Percentiles rank a stretch among this genome's conserved stretches.
phyloP scores from a whole-genome alignment of 2,329 filamentous ascomycete genomes.

The Pleoardoris graminearum region DNA sequence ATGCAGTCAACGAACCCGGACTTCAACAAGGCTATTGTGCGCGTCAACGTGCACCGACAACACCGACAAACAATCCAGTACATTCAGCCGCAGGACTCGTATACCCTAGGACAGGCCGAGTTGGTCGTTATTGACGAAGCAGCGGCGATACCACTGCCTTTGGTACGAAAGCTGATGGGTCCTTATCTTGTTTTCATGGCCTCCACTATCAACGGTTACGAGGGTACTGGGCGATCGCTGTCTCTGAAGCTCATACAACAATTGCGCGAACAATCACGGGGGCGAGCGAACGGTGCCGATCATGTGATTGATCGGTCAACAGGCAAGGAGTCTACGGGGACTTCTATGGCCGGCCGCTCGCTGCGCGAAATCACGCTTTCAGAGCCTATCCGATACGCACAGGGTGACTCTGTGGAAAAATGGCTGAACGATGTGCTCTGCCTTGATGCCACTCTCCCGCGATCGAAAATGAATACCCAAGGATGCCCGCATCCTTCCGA shows the following conservation, averaged over 20 bases:
- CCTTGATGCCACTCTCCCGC: conserved; percentile 86
- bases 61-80: conserved; percentile 99
- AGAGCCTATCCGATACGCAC: conserved; percentile 92
- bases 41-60: conserved; percentile 92
- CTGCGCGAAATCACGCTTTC: conserved; percentile 89
- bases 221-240: conserved; percentile 91
- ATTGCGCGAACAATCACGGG: conserved; percentile 86
- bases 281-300: conserved; percentile 56
- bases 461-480: conserved; percentile 69
- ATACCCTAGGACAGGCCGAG: conserved; percentile 93
- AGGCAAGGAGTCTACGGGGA: conserved; percentile 62
- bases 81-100: conserved; percentile 93
- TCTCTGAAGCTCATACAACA: conserved; percentile 97
- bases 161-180: conserved; percentile 92
- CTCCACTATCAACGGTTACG: conserved; percentile 98
- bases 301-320: conserved; percentile 77
- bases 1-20: conserved; percentile 98
- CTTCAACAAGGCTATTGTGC: conserved; percentile 98
- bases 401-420: conserved; percentile 88
- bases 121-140: conserved; percentile 96
- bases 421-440: conserved; percentile 96
- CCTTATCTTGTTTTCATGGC: conserved; percentile 99
- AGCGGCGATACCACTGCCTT: conserved; percentile 88
- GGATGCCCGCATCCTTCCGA: conserved; percentile 88
- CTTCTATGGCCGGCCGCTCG: conserved; percentile 64